These are phyloP conservation scores for Geosiphon pyriformis DNA, from an alignment of 192 early-diverging fungal species.

Conservation along the genomic window DNA sequence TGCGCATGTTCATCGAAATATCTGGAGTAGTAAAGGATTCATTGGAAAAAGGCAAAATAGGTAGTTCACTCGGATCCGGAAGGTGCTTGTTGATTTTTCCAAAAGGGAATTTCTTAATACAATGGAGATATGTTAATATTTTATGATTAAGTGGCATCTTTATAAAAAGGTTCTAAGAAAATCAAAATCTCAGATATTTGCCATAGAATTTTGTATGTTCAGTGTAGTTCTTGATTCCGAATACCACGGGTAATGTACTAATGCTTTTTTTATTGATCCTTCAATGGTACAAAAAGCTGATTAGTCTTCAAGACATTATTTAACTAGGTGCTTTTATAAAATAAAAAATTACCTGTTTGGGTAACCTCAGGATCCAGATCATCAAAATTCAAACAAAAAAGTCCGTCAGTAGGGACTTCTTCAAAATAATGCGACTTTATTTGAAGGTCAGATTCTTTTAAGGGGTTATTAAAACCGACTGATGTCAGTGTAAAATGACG, in stretches of 20 bases:
- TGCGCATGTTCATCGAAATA: conserved; percentile 35
- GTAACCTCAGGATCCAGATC: conserved; percentile 15
- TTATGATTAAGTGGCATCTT: too few relatives aligned
- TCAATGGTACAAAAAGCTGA: background rate
- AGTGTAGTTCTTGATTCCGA: too few relatives aligned
- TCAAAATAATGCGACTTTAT: conserved; percentile 27
- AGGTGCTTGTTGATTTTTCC: conserved; percentile 35
- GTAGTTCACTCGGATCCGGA: conserved; percentile 27
- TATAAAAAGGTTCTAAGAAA: too few relatives aligned
- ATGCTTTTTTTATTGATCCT: conserved; percentile 20
- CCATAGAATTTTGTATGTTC: too few relatives aligned
- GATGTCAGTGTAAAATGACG: conserved; percentile 43
- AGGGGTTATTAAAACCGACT: conserved; percentile 37
- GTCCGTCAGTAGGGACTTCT: conserved; percentile 74
- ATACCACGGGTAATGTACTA: conserved; percentile 31
- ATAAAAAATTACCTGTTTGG: background rate
- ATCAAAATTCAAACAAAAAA: conserved; percentile 63
- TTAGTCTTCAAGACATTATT: background rate
- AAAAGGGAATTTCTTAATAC: conserved; percentile 40
- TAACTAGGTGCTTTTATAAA: background rate
- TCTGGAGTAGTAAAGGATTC: background rate
- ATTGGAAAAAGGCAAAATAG: conserved; percentile 28
- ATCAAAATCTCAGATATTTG: too few relatives aligned
- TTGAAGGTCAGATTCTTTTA: conserved; percentile 12
- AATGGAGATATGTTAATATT: background rate